Evolutionary conservation across 2,329 filamentous ascomycete genomes (phyloP).

Genomic region (Dothideomycetes sp.): DNA sequence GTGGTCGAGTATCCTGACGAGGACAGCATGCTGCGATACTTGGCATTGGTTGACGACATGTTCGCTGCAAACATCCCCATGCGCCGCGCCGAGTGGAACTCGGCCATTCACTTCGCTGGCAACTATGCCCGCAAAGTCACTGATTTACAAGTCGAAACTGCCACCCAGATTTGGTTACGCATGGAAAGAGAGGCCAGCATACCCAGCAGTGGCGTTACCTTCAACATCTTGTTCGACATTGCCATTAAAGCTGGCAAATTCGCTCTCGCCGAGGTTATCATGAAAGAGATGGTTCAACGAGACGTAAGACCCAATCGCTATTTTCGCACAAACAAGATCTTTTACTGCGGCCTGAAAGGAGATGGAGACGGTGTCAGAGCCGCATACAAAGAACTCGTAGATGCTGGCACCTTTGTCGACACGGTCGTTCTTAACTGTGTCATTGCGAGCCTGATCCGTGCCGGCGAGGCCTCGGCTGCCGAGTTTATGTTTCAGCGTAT

Average conservation of each 20-base stretch:
- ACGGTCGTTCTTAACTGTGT: slow-evolving; percentile 79
- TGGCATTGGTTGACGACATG: slow-evolving; percentile 76
- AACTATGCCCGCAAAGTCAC: slow-evolving; percentile 56
- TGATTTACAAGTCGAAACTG: slow-evolving; percentile 53
- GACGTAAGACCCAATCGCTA: slow-evolving; percentile 63
- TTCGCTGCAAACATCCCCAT: slow-evolving; percentile 63
- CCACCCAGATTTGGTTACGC: slow-evolving; percentile 72
- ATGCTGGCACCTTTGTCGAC: slow-evolving; percentile 78
- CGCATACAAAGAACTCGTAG: slow-evolving; percentile 75
- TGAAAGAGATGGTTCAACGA: slow-evolving; percentile 68
- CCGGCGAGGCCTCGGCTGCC: slow-evolving; percentile 67
- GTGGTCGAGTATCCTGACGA: slow-evolving; percentile 40
- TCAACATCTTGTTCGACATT: slow-evolving; percentile 86
- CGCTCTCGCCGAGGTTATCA: slow-evolving; percentile 71
- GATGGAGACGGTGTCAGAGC: slow-evolving; percentile 66
- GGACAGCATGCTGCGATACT: slow-evolving; percentile 67
- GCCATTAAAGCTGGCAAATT: slow-evolving; percentile 82
- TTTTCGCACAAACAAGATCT: slow-evolving; percentile 73
- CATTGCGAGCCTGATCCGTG: slow-evolving; percentile 66
- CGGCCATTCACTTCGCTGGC: slow-evolving; percentile 69
- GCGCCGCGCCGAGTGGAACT: slow-evolving; percentile 66
- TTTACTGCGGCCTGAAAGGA: slow-evolving; percentile 67
- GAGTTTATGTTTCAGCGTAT: slow-evolving; percentile 76
- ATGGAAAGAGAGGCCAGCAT: slow-evolving; percentile 71
- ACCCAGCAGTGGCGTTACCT: slow-evolving; percentile 65